phyloP scores from a whole-genome alignment of 2,329 filamentous ascomycete species.

The Botryotinia globosa region DNA sequence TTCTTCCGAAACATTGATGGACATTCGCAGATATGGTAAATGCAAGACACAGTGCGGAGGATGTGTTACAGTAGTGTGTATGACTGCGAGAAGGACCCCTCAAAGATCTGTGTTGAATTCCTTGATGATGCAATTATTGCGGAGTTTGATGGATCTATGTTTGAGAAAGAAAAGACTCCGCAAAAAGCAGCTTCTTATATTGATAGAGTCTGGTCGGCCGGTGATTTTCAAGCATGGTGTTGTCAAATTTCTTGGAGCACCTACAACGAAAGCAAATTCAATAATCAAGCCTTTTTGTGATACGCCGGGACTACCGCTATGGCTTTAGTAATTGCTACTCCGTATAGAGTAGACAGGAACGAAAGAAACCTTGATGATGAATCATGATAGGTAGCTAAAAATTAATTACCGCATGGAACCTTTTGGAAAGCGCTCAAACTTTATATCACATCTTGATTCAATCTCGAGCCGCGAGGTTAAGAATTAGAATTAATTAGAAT shows the following conservation, averaged over 20 bases:
- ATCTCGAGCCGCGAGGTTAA: neutral
- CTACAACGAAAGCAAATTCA: neutral
- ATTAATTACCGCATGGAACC: neutral
- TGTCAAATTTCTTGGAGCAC: neutral
- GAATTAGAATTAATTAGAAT: no score
- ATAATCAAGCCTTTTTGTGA: neutral
- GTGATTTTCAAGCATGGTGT: neutral
- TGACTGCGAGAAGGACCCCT: neutral
- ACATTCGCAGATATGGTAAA: neutral
- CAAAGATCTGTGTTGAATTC: slow-evolving; percentile 6
- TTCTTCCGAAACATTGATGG: slow-evolving; percentile 14
- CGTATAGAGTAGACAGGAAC: no score
- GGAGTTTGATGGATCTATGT: slow-evolving; percentile 4
- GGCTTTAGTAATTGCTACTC: neutral
- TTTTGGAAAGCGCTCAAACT: neutral
- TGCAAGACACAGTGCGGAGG: slow-evolving; percentile 5
- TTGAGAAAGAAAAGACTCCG: neutral
- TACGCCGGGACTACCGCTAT: neutral
- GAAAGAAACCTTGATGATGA: neutral
- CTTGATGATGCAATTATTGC: slow-evolving; percentile 5
- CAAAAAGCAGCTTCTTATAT: neutral
- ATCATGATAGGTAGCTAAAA: neutral
- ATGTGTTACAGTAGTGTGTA: neutral
- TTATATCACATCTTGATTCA: neutral
- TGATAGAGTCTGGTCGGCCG: neutral